These are phyloP conservation scores for Clitopilus passeckerianus DNA, from an alignment of 768 basidiomycete genomes.

Conservation along the genomic window DNA sequence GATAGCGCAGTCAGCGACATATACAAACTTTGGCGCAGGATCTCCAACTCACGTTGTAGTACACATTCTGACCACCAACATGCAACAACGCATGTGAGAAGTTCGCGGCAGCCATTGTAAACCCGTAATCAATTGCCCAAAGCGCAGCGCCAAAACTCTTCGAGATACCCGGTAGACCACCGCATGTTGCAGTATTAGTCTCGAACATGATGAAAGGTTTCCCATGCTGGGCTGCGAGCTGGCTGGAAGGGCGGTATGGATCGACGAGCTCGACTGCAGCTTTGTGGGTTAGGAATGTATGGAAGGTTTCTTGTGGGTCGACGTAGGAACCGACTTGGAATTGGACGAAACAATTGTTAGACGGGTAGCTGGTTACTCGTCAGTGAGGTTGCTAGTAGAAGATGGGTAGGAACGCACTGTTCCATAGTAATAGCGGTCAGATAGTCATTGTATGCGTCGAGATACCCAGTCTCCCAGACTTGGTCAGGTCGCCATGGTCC, in stretches of 20 bases:
- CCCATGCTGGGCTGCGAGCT: slow-evolving; percentile 32
- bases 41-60: slow-evolving; percentile 52
- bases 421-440: slow-evolving; percentile 49
- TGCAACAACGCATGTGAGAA: slow-evolving; percentile 52
- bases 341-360: slow-evolving; percentile 55
- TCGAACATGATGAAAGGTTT: slow-evolving; percentile 67
- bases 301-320: slow-evolving; percentile 44
- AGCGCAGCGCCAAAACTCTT: slow-evolving; percentile 61
- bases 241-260: slow-evolving; percentile 45
- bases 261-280: slow-evolving; percentile 42
- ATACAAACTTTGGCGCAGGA: slow-evolving; percentile 3
- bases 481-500: slow-evolving; percentile 43
- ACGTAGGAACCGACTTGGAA: slow-evolving; percentile 35
- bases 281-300: slow-evolving; percentile 56
- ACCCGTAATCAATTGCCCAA: slow-evolving; percentile 59
- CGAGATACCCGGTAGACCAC: slow-evolving; percentile 60
- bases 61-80: slow-evolving; percentile 62
- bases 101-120: slow-evolving; percentile 59
- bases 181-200: slow-evolving; percentile 66
- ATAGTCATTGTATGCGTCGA: slow-evolving; percentile 32
- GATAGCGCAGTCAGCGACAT: slow-evolving; percentile 31
- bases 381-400: neutral
- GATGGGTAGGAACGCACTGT: slow-evolving; percentile 32
- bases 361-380: slow-evolving; percentile 34
- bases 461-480: slow-evolving; percentile 48